Percentiles rank a stretch among this genome's conserved stretches.
Evolutionary conservation across 148 eudicot species (phyloP).

Genomic region (Agrostemma githago): DNA sequence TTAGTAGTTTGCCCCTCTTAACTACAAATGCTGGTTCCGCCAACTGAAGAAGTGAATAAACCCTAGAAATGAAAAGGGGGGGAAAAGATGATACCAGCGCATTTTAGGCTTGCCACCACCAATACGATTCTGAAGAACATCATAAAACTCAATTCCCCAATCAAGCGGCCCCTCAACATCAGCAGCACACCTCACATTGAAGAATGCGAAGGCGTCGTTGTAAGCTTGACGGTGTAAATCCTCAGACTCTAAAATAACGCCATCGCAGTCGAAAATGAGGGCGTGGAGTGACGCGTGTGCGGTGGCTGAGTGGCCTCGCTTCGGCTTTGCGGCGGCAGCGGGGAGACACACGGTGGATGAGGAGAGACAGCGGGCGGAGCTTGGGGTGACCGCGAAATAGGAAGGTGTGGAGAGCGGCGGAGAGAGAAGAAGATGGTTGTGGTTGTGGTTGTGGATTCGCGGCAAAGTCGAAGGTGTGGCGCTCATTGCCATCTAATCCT

Average conservation of each 20-base stretch:
- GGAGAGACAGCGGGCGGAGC: constrained; percentile 25
- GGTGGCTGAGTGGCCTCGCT: not conserved
- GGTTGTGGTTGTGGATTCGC: not conserved
- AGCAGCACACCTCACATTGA: constrained; percentile 64
- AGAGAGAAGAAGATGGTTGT: not conserved
- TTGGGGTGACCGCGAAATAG: not conserved
- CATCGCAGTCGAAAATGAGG: constrained; percentile 92
- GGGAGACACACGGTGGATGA: constrained; percentile 22
- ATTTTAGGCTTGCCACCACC: constrained; percentile 98
- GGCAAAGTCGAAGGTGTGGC: constrained; percentile 21
- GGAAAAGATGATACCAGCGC: constrained; percentile 54
- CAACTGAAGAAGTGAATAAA: too few species aligned
- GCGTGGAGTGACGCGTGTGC: constrained; percentile 26
- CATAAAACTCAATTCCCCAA: constrained; percentile 77
- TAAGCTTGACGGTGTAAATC: constrained; percentile 93
- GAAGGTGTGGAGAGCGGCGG: constrained; percentile 1
- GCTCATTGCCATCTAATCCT: constrained; percentile 22
- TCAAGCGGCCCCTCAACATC: constrained; percentile 42
- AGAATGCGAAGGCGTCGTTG: constrained; percentile 76
- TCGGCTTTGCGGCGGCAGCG: constrained; percentile 18
- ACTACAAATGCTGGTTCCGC: too few species aligned
- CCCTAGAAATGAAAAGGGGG: too few species aligned
- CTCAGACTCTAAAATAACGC: constrained; percentile 91
- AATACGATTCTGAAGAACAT: constrained; percentile 76
- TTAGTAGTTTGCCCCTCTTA: too few species aligned